Evolutionary conservation across 1,284 basidiomycete genomes (phyloP), one percentile per base, ranked within the genome.

Genomic region (Inonotus obliquus): DNA sequence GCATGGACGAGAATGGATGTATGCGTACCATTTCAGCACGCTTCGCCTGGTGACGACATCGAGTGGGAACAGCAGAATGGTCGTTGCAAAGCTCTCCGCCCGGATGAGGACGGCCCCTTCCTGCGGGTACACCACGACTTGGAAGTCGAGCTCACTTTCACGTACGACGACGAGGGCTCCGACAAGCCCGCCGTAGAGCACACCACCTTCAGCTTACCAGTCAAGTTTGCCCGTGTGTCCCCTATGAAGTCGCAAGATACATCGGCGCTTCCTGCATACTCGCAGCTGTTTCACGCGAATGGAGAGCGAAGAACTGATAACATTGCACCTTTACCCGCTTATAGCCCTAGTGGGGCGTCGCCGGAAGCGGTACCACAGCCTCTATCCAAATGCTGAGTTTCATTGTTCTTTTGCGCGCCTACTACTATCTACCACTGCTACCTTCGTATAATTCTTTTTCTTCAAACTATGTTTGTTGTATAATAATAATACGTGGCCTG

Each of bases 231-330:
- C 41, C 72, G 70, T 57, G 61, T 69, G 25, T 66, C 71, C 29
- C 66, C 74, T 7, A 60, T 69, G 27, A 25, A 57, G 7, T n/a
- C 49, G 49, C 53, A 49, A 2, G 75, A 74, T 63, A 67, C 76
- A 6, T 74, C 74, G 11, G 72, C 70, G 29, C 81, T 91, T 7
- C 91, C 90, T 1, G 80, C 85, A 3, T 92, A 92, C 69, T 89
- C 86, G 1, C 86, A 90, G 63, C 77, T 92, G 19, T 92, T 85
- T 72, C 75, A 91, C 68, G 68, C 77, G 23, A 87, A 89, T 66
- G 90, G 91, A 19, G 84, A 89, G 61, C 78, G 80, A 57, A 87
- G 83, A 72, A 77, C 88, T 51, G 87, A 91, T 67, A 79, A 83
- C 65, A 82, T 80, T 14, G 72, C 74, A n/a, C 88, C 85, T 11